Evolutionary conservation across 768 basidiomycete genomes (phyloP).

Genomic region (Agaricus subrufescens): DNA sequence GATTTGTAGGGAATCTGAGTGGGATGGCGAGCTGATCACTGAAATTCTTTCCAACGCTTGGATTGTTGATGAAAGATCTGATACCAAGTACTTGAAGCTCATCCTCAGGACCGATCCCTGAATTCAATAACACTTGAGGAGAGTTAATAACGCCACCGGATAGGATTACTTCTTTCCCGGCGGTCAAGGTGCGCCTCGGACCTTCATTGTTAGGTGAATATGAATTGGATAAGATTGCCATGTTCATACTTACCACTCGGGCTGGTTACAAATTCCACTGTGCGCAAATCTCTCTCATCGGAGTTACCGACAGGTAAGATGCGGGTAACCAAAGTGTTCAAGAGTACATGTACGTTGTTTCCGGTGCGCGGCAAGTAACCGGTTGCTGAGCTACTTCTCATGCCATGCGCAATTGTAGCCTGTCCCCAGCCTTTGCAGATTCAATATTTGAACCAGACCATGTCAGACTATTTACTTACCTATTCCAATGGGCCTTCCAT

Average conservation of each 20-base stretch:
- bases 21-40: slow-evolving; percentile 8
- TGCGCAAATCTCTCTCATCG: slow-evolving; percentile 5
- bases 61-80: slow-evolving; percentile 7
- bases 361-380: slow-evolving; percentile 13
- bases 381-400: slow-evolving; percentile 13
- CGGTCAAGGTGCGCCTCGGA: slow-evolving; percentile 7
- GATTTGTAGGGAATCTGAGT: not conserved
- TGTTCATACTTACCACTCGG: not conserved
- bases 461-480: not conserved
- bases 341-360: slow-evolving; percentile 24
- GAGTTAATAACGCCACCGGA: slow-evolving; percentile 15
- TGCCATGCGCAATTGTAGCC: slow-evolving; percentile 9
- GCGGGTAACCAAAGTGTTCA: slow-evolving; percentile 21
- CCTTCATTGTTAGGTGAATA: not conserved
- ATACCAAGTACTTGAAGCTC: slow-evolving; percentile 12
- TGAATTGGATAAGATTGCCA: no score
- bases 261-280: slow-evolving; percentile 5
- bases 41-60: not conserved
- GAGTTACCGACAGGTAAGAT: slow-evolving; percentile 3
- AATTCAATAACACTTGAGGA: slow-evolving; percentile 18
- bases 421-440: slow-evolving; percentile 14
- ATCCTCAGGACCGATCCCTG: slow-evolving; percentile 15
- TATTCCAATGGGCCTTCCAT: slow-evolving; percentile 10
- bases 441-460: not conserved
- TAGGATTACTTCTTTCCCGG: slow-evolving; percentile 15